Conservation (phyloP, 768 basidiomycete genomes). For the Macrolepiota dolichaula region DNA sequence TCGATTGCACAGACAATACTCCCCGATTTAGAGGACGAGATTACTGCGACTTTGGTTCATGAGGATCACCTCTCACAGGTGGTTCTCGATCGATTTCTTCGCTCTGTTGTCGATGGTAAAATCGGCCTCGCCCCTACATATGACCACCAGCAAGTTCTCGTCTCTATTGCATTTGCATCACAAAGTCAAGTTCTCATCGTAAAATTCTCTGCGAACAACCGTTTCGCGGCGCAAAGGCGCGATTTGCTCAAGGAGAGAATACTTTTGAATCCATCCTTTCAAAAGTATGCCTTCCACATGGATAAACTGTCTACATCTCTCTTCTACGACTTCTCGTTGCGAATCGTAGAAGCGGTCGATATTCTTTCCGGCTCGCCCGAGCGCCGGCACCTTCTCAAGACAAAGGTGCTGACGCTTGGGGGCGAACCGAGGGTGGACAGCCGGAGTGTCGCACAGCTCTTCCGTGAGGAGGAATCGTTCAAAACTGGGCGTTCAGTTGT, state of each 20-base stretch:
- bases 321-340: slow-evolving; percentile 32
- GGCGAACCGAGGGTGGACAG: slow-evolving; percentile 27
- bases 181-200: slow-evolving; percentile 31
- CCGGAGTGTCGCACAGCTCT: slow-evolving; percentile 23
- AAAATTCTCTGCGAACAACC: slow-evolving; percentile 12
- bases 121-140: slow-evolving; percentile 45
- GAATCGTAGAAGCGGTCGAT: slow-evolving; percentile 23
- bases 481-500: slow-evolving; percentile 14
- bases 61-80: slow-evolving; percentile 21
- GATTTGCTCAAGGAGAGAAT: slow-evolving; percentile 27
- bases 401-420: slow-evolving; percentile 34
- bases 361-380: not conserved
- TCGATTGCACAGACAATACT: slow-evolving; percentile 31
- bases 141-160: slow-evolving; percentile 29
- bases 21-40: slow-evolving; percentile 16
- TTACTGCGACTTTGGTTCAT: slow-evolving; percentile 25
- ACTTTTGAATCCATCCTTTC: slow-evolving; percentile 23
- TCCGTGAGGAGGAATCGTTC: slow-evolving; percentile 24
- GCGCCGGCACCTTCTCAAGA: slow-evolving; percentile 28
- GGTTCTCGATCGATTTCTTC: slow-evolving; percentile 27
- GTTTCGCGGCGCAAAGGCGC: slow-evolving; percentile 9
- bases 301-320: slow-evolving; percentile 40
- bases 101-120: slow-evolving; percentile 18
- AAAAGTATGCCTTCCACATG: slow-evolving; percentile 43
- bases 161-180: slow-evolving; percentile 37